These are phyloP conservation scores for Globisporangium apiculatum DNA, from an alignment of 352 stramenopile genomes.

Conservation along the genomic window DNA sequence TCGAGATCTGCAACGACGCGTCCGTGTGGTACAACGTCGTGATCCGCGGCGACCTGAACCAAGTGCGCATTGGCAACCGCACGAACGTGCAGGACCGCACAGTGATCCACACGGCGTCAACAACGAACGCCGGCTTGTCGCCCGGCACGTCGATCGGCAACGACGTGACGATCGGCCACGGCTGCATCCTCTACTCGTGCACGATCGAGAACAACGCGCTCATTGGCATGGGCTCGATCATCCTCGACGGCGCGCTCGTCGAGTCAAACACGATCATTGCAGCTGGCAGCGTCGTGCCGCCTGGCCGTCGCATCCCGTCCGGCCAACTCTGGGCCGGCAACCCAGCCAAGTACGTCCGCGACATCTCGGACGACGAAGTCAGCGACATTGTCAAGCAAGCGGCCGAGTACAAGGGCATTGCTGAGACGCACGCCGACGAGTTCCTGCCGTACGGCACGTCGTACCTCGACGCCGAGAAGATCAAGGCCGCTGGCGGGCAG, in stretches of 20 bases:
- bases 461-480: conserved; percentile 84
- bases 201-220: conserved; percentile 95
- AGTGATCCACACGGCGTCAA: conserved; percentile 91
- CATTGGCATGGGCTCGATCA: conserved; percentile 94
- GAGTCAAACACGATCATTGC: conserved; percentile 93
- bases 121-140: conserved; percentile 59
- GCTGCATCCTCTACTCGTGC: conserved; percentile 94
- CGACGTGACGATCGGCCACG: conserved; percentile 94
- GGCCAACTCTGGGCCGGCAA: conserved; percentile 96
- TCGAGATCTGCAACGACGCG: conserved; percentile 91
- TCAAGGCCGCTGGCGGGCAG: conserved; percentile 71
- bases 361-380: conserved; percentile 91
- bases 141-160: conserved; percentile 91
- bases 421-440: conserved; percentile 83
- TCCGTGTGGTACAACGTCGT: conserved; percentile 97
- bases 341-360: conserved; percentile 91
- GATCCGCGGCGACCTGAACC: conserved; percentile 90
- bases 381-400: conserved; percentile 85
- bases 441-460: conserved; percentile 87
- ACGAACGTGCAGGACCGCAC: conserved; percentile 97
- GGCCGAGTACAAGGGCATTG: conserved; percentile 78
- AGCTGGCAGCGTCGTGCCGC: conserved; percentile 91
- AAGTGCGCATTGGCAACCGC: conserved; percentile 92
- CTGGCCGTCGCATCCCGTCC: conserved; percentile 81
- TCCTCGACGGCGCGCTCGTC: conserved; percentile 90